Base-by-base conservation (phyloP, 306 rosid genomes). In the apple (Malus domestica) region DNA sequence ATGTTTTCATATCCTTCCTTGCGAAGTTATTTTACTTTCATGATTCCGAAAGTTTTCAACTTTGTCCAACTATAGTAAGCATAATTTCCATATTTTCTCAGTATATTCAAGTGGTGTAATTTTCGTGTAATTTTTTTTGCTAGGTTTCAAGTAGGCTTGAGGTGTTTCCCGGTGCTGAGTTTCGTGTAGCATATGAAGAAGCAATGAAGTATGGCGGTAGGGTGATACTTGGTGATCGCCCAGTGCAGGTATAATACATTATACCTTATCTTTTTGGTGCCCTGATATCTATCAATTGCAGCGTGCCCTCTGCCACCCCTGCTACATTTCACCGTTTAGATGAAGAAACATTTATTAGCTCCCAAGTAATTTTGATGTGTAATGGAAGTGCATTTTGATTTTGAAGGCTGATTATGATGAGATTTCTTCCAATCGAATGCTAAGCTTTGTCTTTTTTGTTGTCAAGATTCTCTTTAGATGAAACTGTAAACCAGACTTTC, bases 151-250 rank as follows among this genome's bases (percentile, higher is more conserved):
- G 86, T 85, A 76, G 87, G 82, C 94, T 95, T 33, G 97, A 92
- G 76, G 97, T 90, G 71, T 90, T 84, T 80, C 99, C 99, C 61
- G 99, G 97, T 77, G 76, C 93, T 74, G 99, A 95, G 87, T 95
- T 95, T 80, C 97, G 96, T 61, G 92, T 90, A 73, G 99, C 92
- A 32, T 90, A 92, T 85, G 97, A 95, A 79, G 99, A 95, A 83
- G 97, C 99, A 59, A 78, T 88, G 84, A 95, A 95, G 80, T 95
- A 95, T 64, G 93, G 99, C 65, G 97, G 92, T 78, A 84, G 89
- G 82, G 97, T 95, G 82, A 85, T 92, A 78, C 97, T 95, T 71
- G 99, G 99, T 44, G 99, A 95, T 82, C 97, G 97, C 22, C 99
- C 99, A 7, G 97, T 92, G 71, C 91, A 92, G 93, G 99, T 95